These are phyloP conservation scores for Phytophthora cryptogea DNA, from an alignment of 352 stramenopile genomes.

Conservation along the genomic window DNA sequence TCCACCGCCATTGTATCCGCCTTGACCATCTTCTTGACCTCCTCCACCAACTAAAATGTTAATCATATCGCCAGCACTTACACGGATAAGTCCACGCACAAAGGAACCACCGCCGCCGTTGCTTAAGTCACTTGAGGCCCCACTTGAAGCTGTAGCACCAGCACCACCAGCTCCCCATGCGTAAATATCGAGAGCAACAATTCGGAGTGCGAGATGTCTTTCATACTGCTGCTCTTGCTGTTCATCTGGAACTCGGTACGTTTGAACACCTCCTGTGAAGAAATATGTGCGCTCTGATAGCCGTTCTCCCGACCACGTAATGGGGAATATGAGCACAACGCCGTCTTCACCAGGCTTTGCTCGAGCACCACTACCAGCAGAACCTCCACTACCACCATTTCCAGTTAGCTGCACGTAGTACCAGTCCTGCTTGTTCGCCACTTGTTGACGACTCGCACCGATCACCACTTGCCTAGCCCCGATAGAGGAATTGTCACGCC, in stretches of 20 bases:
- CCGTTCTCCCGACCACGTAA: conserved; percentile 47
- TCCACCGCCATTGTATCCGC: conserved; percentile 74
- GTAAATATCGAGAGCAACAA: conserved; percentile 73
- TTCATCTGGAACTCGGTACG: conserved; percentile 34
- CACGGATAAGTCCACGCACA: conserved; percentile 52
- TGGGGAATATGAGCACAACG: conserved; percentile 61
- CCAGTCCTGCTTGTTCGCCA: conserved; percentile 53
- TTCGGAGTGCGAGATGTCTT: conserved; percentile 24
- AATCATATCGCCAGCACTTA: conserved; percentile 48
- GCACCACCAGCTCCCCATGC: conserved; percentile 80
- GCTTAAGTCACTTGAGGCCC: conserved; percentile 24
- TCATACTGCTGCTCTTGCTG: conserved; percentile 11
- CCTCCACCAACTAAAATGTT: conserved; percentile 69
- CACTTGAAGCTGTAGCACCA: conserved; percentile 34
- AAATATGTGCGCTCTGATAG: conserved; percentile 50
- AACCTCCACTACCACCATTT: conserved; percentile 42
- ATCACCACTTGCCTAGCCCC: conserved; percentile 23
- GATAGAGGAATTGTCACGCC: background rate
- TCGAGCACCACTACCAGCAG: conserved; percentile 6
- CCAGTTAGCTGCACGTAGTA: conserved; percentile 70
- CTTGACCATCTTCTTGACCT: conserved; percentile 36
- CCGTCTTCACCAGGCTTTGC: conserved; percentile 51
- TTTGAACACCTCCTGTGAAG: conserved; percentile 39
- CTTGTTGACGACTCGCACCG: conserved; percentile 31
- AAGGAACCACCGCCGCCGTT: conserved; percentile 80